A percentile compares a stretch with the other conserved stretches of the same genome.
These are phyloP conservation scores for Geoglossum glabrum DNA, from an alignment of 495 filamentous ascomycete genomes.

Conservation along the genomic window DNA sequence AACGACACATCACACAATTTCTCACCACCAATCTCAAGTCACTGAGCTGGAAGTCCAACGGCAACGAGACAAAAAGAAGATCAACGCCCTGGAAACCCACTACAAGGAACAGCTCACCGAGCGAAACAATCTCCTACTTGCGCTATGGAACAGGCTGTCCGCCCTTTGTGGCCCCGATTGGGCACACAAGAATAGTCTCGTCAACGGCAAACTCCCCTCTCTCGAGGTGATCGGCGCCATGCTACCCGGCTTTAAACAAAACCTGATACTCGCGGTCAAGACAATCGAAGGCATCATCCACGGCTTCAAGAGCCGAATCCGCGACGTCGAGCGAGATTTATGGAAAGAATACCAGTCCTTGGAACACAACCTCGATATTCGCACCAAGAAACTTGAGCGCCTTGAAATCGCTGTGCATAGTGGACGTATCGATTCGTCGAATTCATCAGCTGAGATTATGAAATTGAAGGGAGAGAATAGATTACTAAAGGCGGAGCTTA, in stretches of 20 bases:
- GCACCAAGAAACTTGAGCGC: conserved; percentile 71
- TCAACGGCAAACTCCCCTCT: conserved; percentile 67
- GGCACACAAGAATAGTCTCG: conserved; percentile 72
- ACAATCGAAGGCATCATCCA: conserved; percentile 63
- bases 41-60: conserved; percentile 62
- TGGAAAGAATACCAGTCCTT: conserved; percentile 78
- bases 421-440: conserved; percentile 4
- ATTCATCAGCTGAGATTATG: conserved; percentile 28
- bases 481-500: conserved; percentile 64
- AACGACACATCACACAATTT: conserved; percentile 60
- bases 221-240: conserved; percentile 57
- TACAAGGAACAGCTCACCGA: conserved; percentile 75
- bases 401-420: conserved; percentile 47
- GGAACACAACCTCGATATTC: conserved; percentile 56
- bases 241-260: conserved; percentile 71
- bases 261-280: conserved; percentile 70
- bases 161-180: conserved; percentile 79
- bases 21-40: conserved; percentile 64
- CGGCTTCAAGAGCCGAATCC: conserved; percentile 64
- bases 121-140: conserved; percentile 68
- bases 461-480: conserved; percentile 65
- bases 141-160: conserved; percentile 72
- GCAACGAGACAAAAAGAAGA: conserved; percentile 50
- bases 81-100: conserved; percentile 50
- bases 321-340: conserved; percentile 66